phyloP scores from a whole-genome alignment of 352 stramenopile species.

The Phytophthora cryptogea region DNA sequence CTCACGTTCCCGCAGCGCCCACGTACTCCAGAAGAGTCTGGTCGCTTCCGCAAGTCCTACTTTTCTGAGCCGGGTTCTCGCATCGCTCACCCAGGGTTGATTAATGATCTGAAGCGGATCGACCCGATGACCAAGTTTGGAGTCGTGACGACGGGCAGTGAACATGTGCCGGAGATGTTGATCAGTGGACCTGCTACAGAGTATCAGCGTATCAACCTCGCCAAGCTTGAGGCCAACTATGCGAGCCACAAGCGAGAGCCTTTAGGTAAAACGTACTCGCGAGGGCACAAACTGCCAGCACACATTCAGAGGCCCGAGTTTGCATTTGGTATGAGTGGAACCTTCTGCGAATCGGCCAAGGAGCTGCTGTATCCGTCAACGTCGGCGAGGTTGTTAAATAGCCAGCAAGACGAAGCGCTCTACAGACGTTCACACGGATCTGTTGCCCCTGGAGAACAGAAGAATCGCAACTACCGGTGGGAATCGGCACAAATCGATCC shows the following conservation, averaged over 20 bases:
- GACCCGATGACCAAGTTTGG: slow-evolving; percentile 70
- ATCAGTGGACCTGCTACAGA: slow-evolving; percentile 46
- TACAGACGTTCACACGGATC: slow-evolving; percentile 85
- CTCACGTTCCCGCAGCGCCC: slow-evolving; percentile 65
- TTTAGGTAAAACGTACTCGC: slow-evolving; percentile 68
- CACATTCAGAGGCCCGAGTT: slow-evolving; percentile 63
- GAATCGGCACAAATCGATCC: slow-evolving; percentile 68
- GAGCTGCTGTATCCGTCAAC: slow-evolving; percentile 80
- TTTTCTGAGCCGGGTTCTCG: slow-evolving; percentile 74
- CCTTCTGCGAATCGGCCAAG: slow-evolving; percentile 83
- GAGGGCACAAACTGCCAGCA: slow-evolving; percentile 68
- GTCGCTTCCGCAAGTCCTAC: slow-evolving; percentile 85
- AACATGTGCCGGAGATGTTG: slow-evolving; percentile 74
- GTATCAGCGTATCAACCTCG: slow-evolving; percentile 71
- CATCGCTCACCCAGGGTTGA: slow-evolving; percentile 77
- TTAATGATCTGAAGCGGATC: slow-evolving; percentile 77
- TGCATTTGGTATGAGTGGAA: slow-evolving; percentile 65
- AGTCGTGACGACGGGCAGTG: slow-evolving; percentile 63
- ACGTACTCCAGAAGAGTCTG: slow-evolving; percentile 69
- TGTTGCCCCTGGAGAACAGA: slow-evolving; percentile 84
- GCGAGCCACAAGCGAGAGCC: slow-evolving; percentile 79
- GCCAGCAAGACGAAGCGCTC: slow-evolving; percentile 54
- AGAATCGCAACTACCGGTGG: slow-evolving; percentile 86
- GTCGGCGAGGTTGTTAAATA: slow-evolving; percentile 48
- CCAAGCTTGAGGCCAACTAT: slow-evolving; percentile 80